Evolutionary conservation across 1,284 basidiomycete species (phyloP).

Genomic region (Apiotrichum montevideense): DNA sequence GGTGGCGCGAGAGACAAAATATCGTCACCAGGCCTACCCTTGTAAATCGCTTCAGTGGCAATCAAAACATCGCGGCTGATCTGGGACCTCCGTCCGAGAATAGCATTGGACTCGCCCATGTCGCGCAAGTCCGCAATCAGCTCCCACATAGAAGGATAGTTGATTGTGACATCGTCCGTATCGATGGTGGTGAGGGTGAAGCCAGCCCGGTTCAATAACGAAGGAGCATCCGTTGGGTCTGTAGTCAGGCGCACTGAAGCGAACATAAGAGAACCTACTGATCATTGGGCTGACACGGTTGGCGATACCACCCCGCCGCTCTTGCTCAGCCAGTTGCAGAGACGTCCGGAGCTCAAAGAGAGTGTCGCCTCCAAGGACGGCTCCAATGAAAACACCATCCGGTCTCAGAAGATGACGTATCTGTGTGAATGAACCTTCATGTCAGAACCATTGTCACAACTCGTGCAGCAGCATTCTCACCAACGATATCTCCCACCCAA

Average conservation of each 20-base stretch:
- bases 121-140: slow-evolving; percentile 84
- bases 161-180: slow-evolving; percentile 83
- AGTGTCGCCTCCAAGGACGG: slow-evolving; percentile 93
- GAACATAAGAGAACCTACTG: slow-evolving; percentile 52
- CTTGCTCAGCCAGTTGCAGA: slow-evolving; percentile 88
- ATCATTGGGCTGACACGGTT: slow-evolving; percentile 97
- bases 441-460: not conserved
- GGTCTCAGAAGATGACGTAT: slow-evolving; percentile 78
- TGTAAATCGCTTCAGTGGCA: slow-evolving; percentile 88
- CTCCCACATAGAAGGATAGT: slow-evolving; percentile 95
- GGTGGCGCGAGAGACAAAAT: not conserved
- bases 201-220: slow-evolving; percentile 82
- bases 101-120: slow-evolving; percentile 96
- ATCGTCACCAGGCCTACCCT: slow-evolving; percentile 53
- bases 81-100: slow-evolving; percentile 63
- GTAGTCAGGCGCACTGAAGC: slow-evolving; percentile 1
- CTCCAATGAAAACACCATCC: slow-evolving; percentile 90
- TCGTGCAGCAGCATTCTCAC: slow-evolving; percentile 46
- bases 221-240: slow-evolving; percentile 88
- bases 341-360: slow-evolving; percentile 80
- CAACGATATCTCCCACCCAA: slow-evolving; percentile 97
- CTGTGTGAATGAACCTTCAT: slow-evolving; percentile 75
- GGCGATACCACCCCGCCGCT: slow-evolving; percentile 91
- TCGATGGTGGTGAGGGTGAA: slow-evolving; percentile 94
- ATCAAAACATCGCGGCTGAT: slow-evolving; percentile 81